These are phyloP conservation scores for Blastobotrys capitulatus DNA, from an alignment of 1,139 yeast species.

Conservation along the genomic window DNA sequence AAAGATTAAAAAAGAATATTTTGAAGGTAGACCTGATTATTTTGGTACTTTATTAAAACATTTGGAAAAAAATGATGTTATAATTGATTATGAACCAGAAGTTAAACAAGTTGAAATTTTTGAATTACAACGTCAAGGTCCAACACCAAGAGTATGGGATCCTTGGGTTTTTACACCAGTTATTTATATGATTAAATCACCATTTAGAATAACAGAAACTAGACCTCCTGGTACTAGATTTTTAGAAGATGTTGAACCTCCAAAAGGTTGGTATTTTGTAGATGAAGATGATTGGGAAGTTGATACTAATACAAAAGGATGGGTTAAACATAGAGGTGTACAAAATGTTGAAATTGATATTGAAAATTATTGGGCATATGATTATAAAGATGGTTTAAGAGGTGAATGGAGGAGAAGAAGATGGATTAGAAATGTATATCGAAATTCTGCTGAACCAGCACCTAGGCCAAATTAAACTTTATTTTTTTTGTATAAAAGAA, in stretches of 20 bases:
- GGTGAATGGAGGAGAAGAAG: conserved; percentile 40
- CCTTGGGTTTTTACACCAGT: conserved; percentile 44
- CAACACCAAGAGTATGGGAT: conserved; percentile 57
- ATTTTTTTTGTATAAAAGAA: background rate
- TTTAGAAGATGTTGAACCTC: conserved; percentile 57
- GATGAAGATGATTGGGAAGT: conserved; percentile 63
- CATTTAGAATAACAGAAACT: conserved; percentile 49
- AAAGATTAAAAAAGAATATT: conserved; percentile 20
- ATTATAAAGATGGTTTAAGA: conserved; percentile 27
- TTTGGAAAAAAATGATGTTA: conserved; percentile 45
- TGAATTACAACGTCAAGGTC: conserved; percentile 65
- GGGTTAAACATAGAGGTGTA: conserved; percentile 48
- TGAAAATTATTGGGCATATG: conserved; percentile 44
- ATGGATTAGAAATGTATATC: conserved; percentile 32
- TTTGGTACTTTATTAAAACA: conserved; percentile 27
- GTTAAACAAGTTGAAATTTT: conserved; percentile 58
- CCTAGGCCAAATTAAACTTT: background rate
- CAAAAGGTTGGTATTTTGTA: conserved; percentile 65
- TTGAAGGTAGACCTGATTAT: conserved; percentile 20
- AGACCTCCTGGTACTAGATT: conserved; percentile 62
- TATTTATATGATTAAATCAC: conserved; percentile 50
- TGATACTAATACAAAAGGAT: conserved; percentile 48
- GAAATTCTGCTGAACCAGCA: conserved; percentile 11
- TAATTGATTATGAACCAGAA: conserved; percentile 66
- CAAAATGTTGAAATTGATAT: conserved; percentile 31